These are phyloP conservation scores for Hydrangea macrophylla DNA, from an alignment of 148 eudicot genomes.

Conservation along the genomic window DNA sequence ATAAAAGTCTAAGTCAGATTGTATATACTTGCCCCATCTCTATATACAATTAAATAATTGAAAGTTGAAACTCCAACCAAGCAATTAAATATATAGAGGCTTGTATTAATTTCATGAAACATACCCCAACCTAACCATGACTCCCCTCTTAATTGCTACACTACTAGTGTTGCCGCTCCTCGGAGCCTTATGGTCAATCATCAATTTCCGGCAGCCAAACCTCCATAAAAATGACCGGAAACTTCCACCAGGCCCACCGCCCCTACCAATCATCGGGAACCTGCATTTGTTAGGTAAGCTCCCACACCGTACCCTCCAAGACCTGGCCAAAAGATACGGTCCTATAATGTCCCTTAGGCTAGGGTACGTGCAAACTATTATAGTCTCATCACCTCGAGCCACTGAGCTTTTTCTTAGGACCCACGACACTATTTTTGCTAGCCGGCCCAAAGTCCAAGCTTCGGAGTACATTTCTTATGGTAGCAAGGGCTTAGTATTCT, in stretches of 20 bases:
- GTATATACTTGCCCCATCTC: no score
- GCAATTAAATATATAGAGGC: no score
- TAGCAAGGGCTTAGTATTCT: not conserved
- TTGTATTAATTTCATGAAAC: no score
- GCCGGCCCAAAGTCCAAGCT: conserved; percentile 12
- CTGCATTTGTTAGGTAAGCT: conserved; percentile 33
- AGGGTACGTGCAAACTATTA: no score
- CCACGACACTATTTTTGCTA: conserved; percentile 20
- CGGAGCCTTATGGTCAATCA: not conserved
- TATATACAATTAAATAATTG: no score
- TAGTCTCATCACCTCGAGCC: no score
- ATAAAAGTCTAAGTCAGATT: no score
- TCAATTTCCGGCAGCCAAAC: not conserved
- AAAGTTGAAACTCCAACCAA: no score
- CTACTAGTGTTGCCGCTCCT: not conserved
- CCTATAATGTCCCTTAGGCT: no score
- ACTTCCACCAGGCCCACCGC: conserved; percentile 39
- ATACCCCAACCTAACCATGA: not conserved
- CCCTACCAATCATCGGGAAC: conserved; percentile 37
- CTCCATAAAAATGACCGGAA: not conserved
- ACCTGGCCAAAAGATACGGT: conserved; percentile 36
- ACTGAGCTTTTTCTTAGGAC: no score
- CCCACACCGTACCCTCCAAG: conserved; percentile 34
- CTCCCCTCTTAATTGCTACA: not conserved
- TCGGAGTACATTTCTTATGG: not conserved